Base-by-base conservation (phyloP, 73 alveolate species). In the Loxodes magnus region DNA sequence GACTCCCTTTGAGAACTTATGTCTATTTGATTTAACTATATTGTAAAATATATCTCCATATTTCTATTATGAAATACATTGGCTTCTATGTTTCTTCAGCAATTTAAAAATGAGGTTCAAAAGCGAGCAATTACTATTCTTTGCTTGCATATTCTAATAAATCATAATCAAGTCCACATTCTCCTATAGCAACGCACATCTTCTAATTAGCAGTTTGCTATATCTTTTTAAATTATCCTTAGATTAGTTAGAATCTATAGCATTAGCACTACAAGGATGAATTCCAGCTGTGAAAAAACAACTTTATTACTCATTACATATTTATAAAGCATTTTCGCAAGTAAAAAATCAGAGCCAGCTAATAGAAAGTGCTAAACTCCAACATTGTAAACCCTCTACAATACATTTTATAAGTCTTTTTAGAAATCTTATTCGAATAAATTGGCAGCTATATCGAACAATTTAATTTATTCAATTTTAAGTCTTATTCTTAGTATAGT, bases 141-240 rank as follows among this genome's bases (percentile, higher is more conserved):
- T 88, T 92, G 5, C 51, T 68, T 3, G 97, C 80, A 73, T 86
- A 92, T 48, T 92, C 87, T 16, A 92, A 74, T 48, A 96, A 44
- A 70, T 92, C 99, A 73, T 92, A 92, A 67, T 92, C 99, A 19
- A 92, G 64, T 27, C 99, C 99, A 59, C 99, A 92, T 66, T 92
- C 99, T 14, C 99, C 99, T 4, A 92, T 56, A 1, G 95, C 95
- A 2, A 87, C 74, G 26, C 82, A 71, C 78, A 74, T 56, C 76
- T 62, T 21, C 37, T 25, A 4, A 58, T 55, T 9, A 88, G 57
- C 23, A 73, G 49, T n/a, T 75, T 74, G 36, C 76, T 87, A 2
- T 84, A 67, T 35, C 65, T 74, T 46, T 66, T 62, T 23, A 84
- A 65, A 39, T 88, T 69, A 21, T 44, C 74, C 20, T 59, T 74